Percentiles rank a stretch among this genome's conserved stretches.
Evolutionary conservation across 192 early-diverging fungal genomes (phyloP).

Genomic region (Coemansia sp.): DNA sequence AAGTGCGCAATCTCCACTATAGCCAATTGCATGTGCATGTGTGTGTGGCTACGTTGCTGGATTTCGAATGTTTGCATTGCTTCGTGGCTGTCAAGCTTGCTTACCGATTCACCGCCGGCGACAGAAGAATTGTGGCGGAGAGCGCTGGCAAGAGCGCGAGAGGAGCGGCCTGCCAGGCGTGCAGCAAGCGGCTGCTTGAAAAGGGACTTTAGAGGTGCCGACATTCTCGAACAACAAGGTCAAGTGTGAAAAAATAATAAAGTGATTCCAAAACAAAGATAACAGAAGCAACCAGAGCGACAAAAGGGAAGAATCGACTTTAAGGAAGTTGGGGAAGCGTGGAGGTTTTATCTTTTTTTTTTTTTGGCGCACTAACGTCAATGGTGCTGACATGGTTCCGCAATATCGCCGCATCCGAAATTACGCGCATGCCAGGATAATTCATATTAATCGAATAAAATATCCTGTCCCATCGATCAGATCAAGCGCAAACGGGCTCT

Average conservation of each 20-base stretch:
- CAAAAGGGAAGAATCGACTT: not conserved
- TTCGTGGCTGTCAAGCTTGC: not conserved
- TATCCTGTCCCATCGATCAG: too few species aligned
- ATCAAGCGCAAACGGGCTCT: too few species aligned
- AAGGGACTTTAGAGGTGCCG: constrained; percentile 35
- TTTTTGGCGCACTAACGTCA: not conserved
- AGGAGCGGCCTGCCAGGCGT: constrained; percentile 38
- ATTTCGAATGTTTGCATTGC: not conserved
- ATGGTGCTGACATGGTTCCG: too few species aligned
- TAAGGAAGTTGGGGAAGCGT: not conserved
- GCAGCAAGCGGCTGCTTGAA: constrained; percentile 45
- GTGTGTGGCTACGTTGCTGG: not conserved
- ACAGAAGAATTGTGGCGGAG: constrained; percentile 38
- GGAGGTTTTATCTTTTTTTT: not conserved
- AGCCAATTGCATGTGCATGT: too few species aligned
- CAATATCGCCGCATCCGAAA: too few species aligned
- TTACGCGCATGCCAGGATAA: too few species aligned
- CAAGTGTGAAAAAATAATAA: not conserved
- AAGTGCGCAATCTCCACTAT: not conserved
- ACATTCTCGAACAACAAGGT: constrained; percentile 24
- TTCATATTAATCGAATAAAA: too few species aligned
- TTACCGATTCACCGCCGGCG: constrained; percentile 40
- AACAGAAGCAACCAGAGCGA: not conserved
- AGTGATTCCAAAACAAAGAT: not conserved
- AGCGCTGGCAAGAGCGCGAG: constrained; percentile 28